Evolutionary conservation across 1,139 yeast species (phyloP), one percentile per base, ranked within the genome.

Genomic region (Magnusiomyces paraingens): DNA sequence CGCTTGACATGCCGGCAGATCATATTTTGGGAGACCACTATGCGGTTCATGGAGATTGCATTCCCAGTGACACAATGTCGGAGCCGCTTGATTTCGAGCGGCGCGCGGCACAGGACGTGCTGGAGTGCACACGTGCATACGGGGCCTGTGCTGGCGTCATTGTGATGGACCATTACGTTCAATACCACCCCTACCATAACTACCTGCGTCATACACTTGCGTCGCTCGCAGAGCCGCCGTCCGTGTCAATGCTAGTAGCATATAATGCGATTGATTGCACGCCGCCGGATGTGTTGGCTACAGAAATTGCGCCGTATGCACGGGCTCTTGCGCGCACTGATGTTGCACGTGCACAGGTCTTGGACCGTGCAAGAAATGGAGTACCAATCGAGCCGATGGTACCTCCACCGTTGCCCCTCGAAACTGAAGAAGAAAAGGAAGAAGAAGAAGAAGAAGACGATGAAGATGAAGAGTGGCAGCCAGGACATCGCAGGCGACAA

Each of bases 241-340:
- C 40, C 4, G 40, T 36, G 40, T 17, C 36, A 10, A 18, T 39
- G 17, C n/a, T 29, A 12, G 14, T 29, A 4, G 43, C n/a, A 8
- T 36, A 48, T 38, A 48, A 39, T 15, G 8, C 15, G n/a, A 48
- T 48, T 8, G 45, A 48, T 18, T 15, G 39, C 20, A 11, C 20
- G 11, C 14, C 45, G 20, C 26, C 38, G 11, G 18, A 21, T 3
- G 15, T 26, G 20, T 15, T 48, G 20, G 45, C 50, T 3, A 40
- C 50, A 12, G 45, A 48, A 12, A 15, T 48, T 39, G 36, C 39
- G n/a, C 50, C 50, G 26, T 48, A 22, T 29, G 45, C 26, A 6
- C 44, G 50, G 21, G 15, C n/a, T 3, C 38, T 48, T 14, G 50
- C 50, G 6, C 22, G 21, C 2, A 22, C 15, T 11, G 50, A 48